Base-by-base conservation (phyloP, 2,329 filamentous ascomycete genomes). In the Alternaria panax region DNA sequence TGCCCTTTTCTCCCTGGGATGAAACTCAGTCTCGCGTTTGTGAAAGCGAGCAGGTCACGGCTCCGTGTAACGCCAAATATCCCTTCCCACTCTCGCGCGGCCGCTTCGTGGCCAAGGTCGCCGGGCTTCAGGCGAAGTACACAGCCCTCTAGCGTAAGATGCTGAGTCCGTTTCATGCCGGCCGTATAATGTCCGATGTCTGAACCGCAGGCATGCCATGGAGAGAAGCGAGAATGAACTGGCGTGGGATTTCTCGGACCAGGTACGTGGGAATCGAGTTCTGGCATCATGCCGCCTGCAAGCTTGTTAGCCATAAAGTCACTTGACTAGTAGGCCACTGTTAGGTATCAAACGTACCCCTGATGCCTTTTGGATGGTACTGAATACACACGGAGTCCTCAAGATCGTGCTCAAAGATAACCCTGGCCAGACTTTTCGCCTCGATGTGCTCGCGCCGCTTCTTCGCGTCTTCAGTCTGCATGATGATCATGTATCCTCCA, bases 401-500 rank as follows among this genome's bases (percentile, higher is more conserved):
- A 20, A 73, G 62, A 20, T 75, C 73, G 51, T 80, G 73, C 12
- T 60, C 64, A 46, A 73, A 79, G 6, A 82, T 80, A 2, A 81
- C 76, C 42, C 74, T 80, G 0, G 70, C 67, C 22, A 81, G 60
- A 0, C 64, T 61, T 2, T 73, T 71, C 0, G 68, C 62, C 51
- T 80, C 75, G 27, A 83, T 80, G 58, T 78, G 69, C 48, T 72
- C 60, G 24, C 76, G 73, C 22, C 78, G 73, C 46, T 70, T 69
- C 20, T 60, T 65, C 7, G 81, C 81, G 50, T 81, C 76, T 9
- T 69, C 63, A 2, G 77, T 82, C 62, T 83, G 80, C 80, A 83
- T 82, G 51, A 82, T 82, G 55, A 82, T 76, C 80, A 83, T 83
- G 64, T 82, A 83, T 4, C 81, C 81, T 7, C 80, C 80, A 54